Conservation (phyloP, 1,284 basidiomycete species). For the Cystobasidium pallidum region DNA sequence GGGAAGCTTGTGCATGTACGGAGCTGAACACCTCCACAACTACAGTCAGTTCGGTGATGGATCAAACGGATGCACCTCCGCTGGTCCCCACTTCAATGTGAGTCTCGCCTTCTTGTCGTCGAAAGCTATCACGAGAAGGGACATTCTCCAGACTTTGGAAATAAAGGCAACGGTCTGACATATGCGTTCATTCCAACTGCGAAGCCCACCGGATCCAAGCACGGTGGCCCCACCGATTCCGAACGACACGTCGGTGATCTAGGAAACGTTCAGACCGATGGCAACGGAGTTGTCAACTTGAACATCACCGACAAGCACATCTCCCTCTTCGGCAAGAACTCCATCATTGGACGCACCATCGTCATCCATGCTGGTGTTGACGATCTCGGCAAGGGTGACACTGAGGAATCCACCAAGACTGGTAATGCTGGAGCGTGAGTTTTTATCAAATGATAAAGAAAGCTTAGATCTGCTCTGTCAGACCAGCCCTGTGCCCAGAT, state of each 20-base stretch:
- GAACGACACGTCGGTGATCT: slow-evolving; percentile 76
- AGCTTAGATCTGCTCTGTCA: too few species aligned
- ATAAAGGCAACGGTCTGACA: background rate
- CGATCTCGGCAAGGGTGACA: slow-evolving; percentile 62
- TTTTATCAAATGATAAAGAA: background rate
- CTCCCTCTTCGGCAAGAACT: slow-evolving; percentile 69
- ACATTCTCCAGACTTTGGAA: too few species aligned
- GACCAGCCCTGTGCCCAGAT: too few species aligned
- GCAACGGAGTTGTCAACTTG: slow-evolving; percentile 65
- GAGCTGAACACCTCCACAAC: background rate
- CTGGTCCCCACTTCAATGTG: slow-evolving; percentile 73
- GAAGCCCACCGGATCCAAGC: slow-evolving; percentile 64
- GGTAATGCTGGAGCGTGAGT: slow-evolving; percentile 63
- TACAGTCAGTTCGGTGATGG: slow-evolving; percentile 69
- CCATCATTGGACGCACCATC: slow-evolving; percentile 69
- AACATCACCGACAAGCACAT: slow-evolving; percentile 65
- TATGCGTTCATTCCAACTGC: background rate
- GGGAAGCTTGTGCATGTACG: background rate
- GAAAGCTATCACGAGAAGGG: too few species aligned
- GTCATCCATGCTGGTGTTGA: slow-evolving; percentile 66
- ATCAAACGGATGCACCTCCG: slow-evolving; percentile 67
- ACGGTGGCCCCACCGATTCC: slow-evolving; percentile 66
- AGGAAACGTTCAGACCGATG: slow-evolving; percentile 71
- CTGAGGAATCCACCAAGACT: slow-evolving; percentile 70
- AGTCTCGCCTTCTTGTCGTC: background rate